Evolutionary conservation across 495 filamentous ascomycete genomes (phyloP), one percentile per base, ranked within the genome.

Genomic region (Aspergillus bridgeri): DNA sequence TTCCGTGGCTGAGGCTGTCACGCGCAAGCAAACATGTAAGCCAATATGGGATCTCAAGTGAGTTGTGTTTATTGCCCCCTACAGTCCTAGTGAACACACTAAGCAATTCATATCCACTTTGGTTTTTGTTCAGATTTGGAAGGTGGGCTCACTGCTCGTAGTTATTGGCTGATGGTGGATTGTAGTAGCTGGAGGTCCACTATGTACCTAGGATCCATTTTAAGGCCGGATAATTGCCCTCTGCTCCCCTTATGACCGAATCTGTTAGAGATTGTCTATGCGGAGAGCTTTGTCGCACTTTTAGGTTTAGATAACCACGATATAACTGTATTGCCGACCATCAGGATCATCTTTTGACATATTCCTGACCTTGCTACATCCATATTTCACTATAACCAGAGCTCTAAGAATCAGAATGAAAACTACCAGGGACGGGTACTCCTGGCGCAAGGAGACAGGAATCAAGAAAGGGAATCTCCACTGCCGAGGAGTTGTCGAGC

Each of bases 401-500:
- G n/a, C n/a, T n/a, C n/a, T n/a, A 25, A 6, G 9, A 25, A 4
- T 23, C 51, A 47, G 18, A 17, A 54, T 54, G 53, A 47, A 45
- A 23, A 58, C 25, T 2, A 58, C 56, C 18, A 17, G 7, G 20
- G 56, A 58, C 42, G 56, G 56, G 7, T 58, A 58, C 48, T 20
- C 33, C n/a, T 58, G 48, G 56, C 51, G 27, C 11, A 21, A 24
- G 6, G 33, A 33, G 17, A 52, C 42, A 2, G 56, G 56, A 27
- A 44, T 53, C 6, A 43, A 19, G 25, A 58, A 47, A 7, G 56
- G 56, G 2, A 25, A 38, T 3, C 49, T 58, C 38, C 33, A 47
- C n/a, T 58, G 56, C 23, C 20, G 21, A 38, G 56, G 56, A 8
- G 56, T 58, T 17, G 42, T 58, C 15, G 48, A 52, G 20, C 56